Evolutionary conservation across 176 grass and related monocot species (phyloP).

Genomic region (maize (Zea mays)): DNA sequence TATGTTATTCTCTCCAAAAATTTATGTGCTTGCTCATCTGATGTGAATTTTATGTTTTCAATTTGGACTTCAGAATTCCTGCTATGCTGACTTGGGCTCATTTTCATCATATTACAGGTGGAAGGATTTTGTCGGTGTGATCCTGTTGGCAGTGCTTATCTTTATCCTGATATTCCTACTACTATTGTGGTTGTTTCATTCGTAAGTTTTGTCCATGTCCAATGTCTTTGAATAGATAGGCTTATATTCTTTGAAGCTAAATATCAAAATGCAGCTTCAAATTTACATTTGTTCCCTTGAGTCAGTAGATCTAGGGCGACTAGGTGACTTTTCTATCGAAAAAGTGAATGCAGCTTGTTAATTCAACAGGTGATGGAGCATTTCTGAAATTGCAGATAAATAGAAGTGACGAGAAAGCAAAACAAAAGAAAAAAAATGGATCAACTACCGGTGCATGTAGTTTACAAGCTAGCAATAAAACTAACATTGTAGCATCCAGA

Average conservation of each 20-base stretch:
- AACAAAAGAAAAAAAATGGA: not conserved
- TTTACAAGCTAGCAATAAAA: not conserved
- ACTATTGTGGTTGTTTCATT: constrained; percentile 71
- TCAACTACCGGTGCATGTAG: not conserved
- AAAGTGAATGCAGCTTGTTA: not conserved
- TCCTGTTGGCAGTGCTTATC: constrained; percentile 64
- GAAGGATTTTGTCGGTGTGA: constrained; percentile 80
- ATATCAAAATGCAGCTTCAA: constrained; percentile 19
- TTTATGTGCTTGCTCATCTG: constrained; percentile 1
- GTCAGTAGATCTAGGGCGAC: not conserved
- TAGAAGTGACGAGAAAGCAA: not conserved
- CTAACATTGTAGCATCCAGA: not conserved
- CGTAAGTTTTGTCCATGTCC: constrained; percentile 49
- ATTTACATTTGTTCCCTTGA: constrained; percentile 22
- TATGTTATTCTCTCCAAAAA: constrained; percentile 21
- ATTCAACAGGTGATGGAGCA: not conserved
- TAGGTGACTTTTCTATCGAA: constrained; percentile 19
- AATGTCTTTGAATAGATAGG: constrained; percentile 1
- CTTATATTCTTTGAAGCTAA: constrained; percentile 2
- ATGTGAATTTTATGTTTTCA: constrained; percentile 25
- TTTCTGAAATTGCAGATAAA: not conserved
- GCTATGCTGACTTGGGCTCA: constrained; percentile 10
- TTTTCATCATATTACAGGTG: constrained; percentile 63
- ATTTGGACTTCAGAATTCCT: constrained; percentile 22
- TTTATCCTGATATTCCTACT: constrained; percentile 87